A percentile compares a stretch with the other conserved stretches of the same genome.
These are phyloP conservation scores for Spathaspora arborariae DNA, from an alignment of 805 yeast genomes.

Conservation along the genomic window DNA sequence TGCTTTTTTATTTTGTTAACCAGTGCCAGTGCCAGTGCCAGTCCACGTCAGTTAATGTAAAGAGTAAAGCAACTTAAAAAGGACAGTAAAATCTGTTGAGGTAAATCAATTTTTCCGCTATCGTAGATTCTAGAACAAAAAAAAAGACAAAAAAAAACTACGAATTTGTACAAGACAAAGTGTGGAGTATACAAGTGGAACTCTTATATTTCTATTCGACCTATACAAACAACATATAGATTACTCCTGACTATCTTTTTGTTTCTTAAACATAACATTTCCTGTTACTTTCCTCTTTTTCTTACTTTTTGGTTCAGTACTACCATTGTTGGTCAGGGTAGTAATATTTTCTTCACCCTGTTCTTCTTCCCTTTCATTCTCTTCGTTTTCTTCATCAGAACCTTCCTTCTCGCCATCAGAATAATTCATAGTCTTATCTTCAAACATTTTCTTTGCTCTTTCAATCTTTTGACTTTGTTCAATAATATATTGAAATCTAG, in stretches of 20 bases:
- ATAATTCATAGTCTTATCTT: constrained; percentile 19
- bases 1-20: neutral
- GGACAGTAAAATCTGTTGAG: neutral
- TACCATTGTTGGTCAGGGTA: neutral
- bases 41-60: neutral
- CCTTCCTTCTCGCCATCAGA: constrained; percentile 11
- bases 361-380: constrained; percentile 14
- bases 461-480: constrained; percentile 36
- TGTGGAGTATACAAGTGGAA: too few species aligned
- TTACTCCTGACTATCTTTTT: neutral
- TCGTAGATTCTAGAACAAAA: neutral
- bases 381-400: constrained; percentile 13
- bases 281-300: constrained; percentile 20
- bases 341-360: constrained; percentile 5
- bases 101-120: neutral
- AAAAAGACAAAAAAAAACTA: neutral
- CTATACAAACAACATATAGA: too few species aligned
- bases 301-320: constrained; percentile 7
- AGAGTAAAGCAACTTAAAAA: neutral
- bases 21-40: neutral
- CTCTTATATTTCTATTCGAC: too few species aligned
- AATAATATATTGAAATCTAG: constrained; percentile 37
- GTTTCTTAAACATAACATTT: constrained; percentile 11
- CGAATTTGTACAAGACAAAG: too few species aligned
- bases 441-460: constrained; percentile 39